Evolutionary conservation across 257 asterid species (phyloP), one percentile per base, ranked within the genome.

Genomic region (Forsythia suspensa): DNA sequence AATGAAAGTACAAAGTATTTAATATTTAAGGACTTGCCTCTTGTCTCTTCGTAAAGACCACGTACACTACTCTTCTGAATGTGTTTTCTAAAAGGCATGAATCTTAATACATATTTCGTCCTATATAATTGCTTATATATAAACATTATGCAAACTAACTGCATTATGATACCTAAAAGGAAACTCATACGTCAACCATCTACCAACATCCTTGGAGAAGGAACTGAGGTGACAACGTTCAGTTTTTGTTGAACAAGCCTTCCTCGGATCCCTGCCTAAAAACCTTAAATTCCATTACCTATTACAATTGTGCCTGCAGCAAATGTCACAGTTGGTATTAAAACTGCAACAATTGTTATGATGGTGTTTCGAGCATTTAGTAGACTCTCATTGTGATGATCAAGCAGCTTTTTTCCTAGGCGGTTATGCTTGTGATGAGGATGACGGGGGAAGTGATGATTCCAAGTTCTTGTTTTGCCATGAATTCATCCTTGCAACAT

Each of bases 291-390:
- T 48, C 7, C 57, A 48, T 48, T 48, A 48, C 57, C 57, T 48
- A 48, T 1, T 48, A 48, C n/a, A 13, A 4, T 46, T 55, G 85
- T 55, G 4, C 92, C 91, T 1, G 91, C 92, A 3, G 92, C 61
- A 13, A 87, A 87, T 5, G 91, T 85, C 1, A 89, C 87, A 0
- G 89, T 85, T 8, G 88, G 88, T 6, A 89, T 79, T 61, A 89
- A 18, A 0, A 85, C 91, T 8, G 92, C 91, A 0, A 89, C 88
- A 0, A 89, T 70, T 43, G 86, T 83, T 15, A 89, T 76, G 2
- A 89, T 77, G 2, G 89, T 87, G 70, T 89, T 85, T n/a, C 89
- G 73, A 3, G 92, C 91, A 38, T 89, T 89, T 8, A 86, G 40
- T 15, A 88, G 71, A 4, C 92, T 90, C 48, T 86, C 90, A 44